Percentiles rank a stretch among this genome's conserved stretches.
These are phyloP conservation scores for Lepidium africanum DNA, from an alignment of 345 rosid genomes.

Conservation along the genomic window DNA sequence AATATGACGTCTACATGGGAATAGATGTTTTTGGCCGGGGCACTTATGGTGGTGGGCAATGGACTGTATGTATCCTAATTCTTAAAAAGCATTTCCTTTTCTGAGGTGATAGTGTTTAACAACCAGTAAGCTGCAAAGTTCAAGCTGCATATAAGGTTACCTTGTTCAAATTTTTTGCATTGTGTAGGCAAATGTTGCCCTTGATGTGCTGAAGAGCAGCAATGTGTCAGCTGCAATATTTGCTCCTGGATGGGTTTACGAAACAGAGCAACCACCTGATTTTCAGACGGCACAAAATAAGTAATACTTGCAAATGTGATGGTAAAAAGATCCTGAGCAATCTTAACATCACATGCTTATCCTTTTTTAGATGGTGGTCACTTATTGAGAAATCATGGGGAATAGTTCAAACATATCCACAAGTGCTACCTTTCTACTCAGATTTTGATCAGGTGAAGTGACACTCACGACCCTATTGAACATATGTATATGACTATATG, in stretches of 20 bases:
- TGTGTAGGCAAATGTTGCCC: slow-evolving; percentile 68
- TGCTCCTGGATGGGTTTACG: slow-evolving; percentile 92
- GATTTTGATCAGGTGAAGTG: slow-evolving; percentile 59
- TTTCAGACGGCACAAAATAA: slow-evolving; percentile 65
- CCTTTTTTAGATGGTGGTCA: slow-evolving; percentile 63
- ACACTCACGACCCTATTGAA: too few relatives aligned
- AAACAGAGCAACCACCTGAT: slow-evolving; percentile 63
- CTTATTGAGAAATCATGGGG: slow-evolving; percentile 82
- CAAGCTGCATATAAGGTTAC: not conserved
- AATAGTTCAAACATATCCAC: slow-evolving; percentile 46
- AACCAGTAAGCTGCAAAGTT: not conserved
- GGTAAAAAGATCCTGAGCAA: not conserved
- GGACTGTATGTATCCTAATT: slow-evolving; percentile 43
- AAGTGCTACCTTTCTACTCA: slow-evolving; percentile 56
- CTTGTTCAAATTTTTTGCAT: not conserved
- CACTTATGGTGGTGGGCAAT: slow-evolving; percentile 71
- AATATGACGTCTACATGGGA: slow-evolving; percentile 75
- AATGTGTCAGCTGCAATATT: slow-evolving; percentile 75
- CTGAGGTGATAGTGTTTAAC: not conserved
- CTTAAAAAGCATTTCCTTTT: not conserved
- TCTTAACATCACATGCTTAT: slow-evolving; percentile 1
- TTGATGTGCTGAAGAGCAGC: slow-evolving; percentile 54
- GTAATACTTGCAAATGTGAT: slow-evolving; percentile 30
- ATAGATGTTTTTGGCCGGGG: slow-evolving; percentile 71
- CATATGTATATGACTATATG: not conserved